Evolutionary conservation across 129 eudicot genomes (phyloP), one percentile per base, ranked within the genome.

Genomic region (Chrysanthemum makinoi): DNA sequence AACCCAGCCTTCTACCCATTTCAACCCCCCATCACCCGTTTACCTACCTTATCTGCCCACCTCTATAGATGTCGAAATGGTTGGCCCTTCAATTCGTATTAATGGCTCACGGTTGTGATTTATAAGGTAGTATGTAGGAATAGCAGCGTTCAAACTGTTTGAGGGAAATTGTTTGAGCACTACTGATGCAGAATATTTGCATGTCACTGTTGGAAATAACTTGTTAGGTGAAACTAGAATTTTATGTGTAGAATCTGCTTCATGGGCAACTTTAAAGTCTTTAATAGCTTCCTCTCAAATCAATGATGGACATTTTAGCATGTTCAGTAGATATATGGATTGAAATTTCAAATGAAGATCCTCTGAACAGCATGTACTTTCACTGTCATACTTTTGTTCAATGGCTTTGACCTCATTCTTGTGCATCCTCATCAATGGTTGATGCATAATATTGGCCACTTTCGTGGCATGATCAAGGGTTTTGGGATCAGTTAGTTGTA

Each of bases 101-200:
- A 4, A 33, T 33, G 43, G 43, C 7, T 30, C 6, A 33, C 43
- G 6, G 43, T 11, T 72, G 44, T 72, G 16, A 44, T 54, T 26
- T 50, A 10, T 63, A 24, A 58, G 26, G 46, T 63, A 70, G 52
- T 66, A 26, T 54, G 22, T 28, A 74, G 55, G 35, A 18, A 51
- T 56, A 7, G 6, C 39, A 63, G 74, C 82, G 89, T 43, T 89
- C 98, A 70, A 94, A 90, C 80, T 89, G 95, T 65, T 94, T 89
- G 96, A 33, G 96, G 98, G 66, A 89, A 89, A 84, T 94, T 94
- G 64, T 85, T 94, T 74, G 95, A 78, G 56, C 95, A 89, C 98
- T 96, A 94, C 70, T 94, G 96, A 17, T 89, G 90, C 57, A 30
- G 15, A 74, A 55, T 58, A 63, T 18, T 73, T 18, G 35, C 68